A percentile compares a stretch with the other conserved stretches of the same genome.
Evolutionary conservation across 352 stramenopile species (phyloP).

Genomic region (Pythium brassicae): DNA sequence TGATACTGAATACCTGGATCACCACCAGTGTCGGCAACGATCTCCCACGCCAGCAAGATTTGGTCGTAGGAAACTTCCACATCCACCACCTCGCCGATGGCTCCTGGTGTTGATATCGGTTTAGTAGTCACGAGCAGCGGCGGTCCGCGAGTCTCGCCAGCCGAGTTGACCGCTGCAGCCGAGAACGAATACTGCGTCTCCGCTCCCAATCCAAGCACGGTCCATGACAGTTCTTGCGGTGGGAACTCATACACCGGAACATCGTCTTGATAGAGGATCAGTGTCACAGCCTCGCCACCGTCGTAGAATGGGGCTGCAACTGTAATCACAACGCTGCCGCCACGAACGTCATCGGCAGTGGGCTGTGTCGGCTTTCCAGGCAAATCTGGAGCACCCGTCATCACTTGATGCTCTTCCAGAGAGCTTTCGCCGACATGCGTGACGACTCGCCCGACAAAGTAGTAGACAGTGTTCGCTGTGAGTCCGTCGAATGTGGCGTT

Average conservation of each 20-base stretch:
- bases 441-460: constrained; percentile 14
- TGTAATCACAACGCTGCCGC: constrained; percentile 19
- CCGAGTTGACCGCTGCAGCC: constrained; percentile 30
- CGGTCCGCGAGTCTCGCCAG: constrained; percentile 20
- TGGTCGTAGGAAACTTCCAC: constrained; percentile 27
- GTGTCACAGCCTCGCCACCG: constrained; percentile 30
- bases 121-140: constrained; percentile 23
- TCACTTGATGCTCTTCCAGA: constrained; percentile 4
- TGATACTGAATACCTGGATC: constrained; percentile 37
- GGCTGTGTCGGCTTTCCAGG: constrained; percentile 19
- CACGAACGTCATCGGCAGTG: constrained; percentile 14
- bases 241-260: constrained; percentile 20
- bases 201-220: constrained; percentile 30
- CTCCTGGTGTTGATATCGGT: constrained; percentile 30
- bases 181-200: constrained; percentile 36
- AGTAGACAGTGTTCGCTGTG: constrained; percentile 20
- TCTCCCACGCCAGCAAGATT: constrained; percentile 34
- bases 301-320: constrained; percentile 25
- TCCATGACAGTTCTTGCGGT: constrained; percentile 11
- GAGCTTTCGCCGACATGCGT: constrained; percentile 22
- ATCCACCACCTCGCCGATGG: constrained; percentile 19
- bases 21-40: constrained; percentile 36
- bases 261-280: constrained; percentile 27
- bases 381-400: constrained; percentile 17
- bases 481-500: constrained; percentile 17